Percentiles rank a stretch among this genome's conserved stretches.
phyloP scores from a whole-genome alignment of 257 asterid species.

The Petunia axillaris region DNA sequence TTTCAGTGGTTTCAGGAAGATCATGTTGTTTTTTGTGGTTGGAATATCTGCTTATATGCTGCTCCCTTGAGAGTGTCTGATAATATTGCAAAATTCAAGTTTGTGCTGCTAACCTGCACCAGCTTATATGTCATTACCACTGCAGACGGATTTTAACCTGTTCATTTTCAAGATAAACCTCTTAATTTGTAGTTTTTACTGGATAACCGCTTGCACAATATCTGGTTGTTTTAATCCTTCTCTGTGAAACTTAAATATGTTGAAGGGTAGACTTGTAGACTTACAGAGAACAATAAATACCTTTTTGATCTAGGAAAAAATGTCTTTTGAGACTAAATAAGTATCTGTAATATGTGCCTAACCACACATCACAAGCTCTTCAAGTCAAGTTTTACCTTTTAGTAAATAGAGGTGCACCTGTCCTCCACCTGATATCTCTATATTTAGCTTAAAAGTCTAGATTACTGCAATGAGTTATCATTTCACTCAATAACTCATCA shows the following conservation, averaged over 20 bases:
- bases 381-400: constrained; percentile 7
- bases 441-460: neutral
- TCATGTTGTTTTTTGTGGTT: neutral
- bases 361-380: neutral
- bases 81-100: neutral
- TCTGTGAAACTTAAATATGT: neutral
- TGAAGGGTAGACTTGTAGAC: neutral
- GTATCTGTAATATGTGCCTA: no score
- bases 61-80: neutral
- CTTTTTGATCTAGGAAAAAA: no score
- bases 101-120: neutral
- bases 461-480: neutral
- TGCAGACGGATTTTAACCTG: neutral
- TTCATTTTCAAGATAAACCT: neutral
- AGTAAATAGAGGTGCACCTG: neutral
- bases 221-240: neutral
- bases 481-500: neutral
- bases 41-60: neutral
- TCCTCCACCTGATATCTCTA: constrained; percentile 1
- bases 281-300: neutral
- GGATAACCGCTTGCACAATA: neutral
- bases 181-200: neutral
- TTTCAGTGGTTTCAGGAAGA: neutral
- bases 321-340: no score
- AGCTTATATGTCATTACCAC: neutral